Base-by-base conservation (phyloP, 306 rosid genomes). In the Luffa aegyptiaca region DNA sequence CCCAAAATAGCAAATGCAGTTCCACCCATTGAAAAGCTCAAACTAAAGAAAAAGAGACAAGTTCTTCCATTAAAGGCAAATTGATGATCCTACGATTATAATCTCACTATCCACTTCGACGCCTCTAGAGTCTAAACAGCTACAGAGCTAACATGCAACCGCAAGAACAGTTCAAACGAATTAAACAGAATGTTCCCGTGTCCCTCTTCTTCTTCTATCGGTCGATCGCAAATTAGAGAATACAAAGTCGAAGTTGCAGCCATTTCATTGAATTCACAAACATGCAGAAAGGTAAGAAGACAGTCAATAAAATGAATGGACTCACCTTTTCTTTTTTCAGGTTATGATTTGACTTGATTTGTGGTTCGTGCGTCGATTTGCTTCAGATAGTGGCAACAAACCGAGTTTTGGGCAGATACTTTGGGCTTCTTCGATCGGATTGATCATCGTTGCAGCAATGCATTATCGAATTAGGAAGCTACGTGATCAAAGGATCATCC, bases 401-500 rank as follows among this genome's bases (percentile, higher is more conserved):
- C 82, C 91, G 45, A 89, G 85, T 76, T 72, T 89, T 80, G 71
- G 87, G 58, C 94, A 92, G 82, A 87, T 94, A 84, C 7, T 88
- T 5, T 84, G 84, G 71, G 92, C 90, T 20, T 91, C 95, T 33
- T 89, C 88, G 20, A 81, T 94, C 49, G 97, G 97, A 80, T 63
- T 92, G 89, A 58, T 89, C 77, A 75, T 90, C 42, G 94, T 90
- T 5, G 89, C 84, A 0, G 92, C 88, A 37, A 64, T 94, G 88
- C 93, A 84, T 81, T 88, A 81, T 82, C 93, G 83, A 8, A 21
- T 91, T 11, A 88, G 83, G 44, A 85, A 61, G 62, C 71, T 69
- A 6, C 84, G 87, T 72, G 84, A 84, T 88, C 83, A 83, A 52
- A 92, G 82, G 90, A 84, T 92, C 80, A 85, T 84, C 2, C 98